Evolutionary conservation across 805 yeast genomes (phyloP), one percentile per base, ranked within the genome.

Genomic region (Lipomyces orientalis): DNA sequence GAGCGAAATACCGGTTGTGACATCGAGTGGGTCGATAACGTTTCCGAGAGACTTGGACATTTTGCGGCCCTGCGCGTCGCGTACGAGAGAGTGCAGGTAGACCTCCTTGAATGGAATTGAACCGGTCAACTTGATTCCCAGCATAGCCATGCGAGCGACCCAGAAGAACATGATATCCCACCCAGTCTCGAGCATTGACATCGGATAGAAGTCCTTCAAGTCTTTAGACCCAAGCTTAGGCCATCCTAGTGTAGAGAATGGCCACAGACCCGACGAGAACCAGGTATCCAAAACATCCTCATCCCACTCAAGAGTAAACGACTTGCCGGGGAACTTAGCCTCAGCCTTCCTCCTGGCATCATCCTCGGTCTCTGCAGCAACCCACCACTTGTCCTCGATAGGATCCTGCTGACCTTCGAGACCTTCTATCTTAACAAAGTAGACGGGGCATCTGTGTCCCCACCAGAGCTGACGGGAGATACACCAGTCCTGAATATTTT

Each of bases 111-210:
- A 95, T 68, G 99, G 99, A 73, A 91, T 87, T 66, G 88, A 82
- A 61, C 97, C 98, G 33, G 97, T 91, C 79, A 94, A 84, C 81
- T 94, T 93, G 75, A 93, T 79, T 71, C 97, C 95, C 77, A 95
- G 83, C 82, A 94, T 85, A 72, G 94, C 89, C 99, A 95, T 95
- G 82, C 99, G 88, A 35, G 95, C 86, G 62, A 95, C 98, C 99
- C 99, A 95, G 90, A 95, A 95, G 87, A 95, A 95, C 77, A 95
- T 84, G 78, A 94, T 94, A 83, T 94, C 99, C 99, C 99, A 95
- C 75, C 99, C 99, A 61, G 99, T 95, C 82, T 95, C 99, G 76
- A 95, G 83, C 90, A 95, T 83, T 34, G 96, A 88, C 88, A 93
- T 89, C 73, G 99, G 98, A 77, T 87, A 89, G 81, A 91, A 95